These are phyloP conservation scores for Boletellus emodensis DNA, from an alignment of 768 basidiomycete genomes.

Conservation along the genomic window DNA sequence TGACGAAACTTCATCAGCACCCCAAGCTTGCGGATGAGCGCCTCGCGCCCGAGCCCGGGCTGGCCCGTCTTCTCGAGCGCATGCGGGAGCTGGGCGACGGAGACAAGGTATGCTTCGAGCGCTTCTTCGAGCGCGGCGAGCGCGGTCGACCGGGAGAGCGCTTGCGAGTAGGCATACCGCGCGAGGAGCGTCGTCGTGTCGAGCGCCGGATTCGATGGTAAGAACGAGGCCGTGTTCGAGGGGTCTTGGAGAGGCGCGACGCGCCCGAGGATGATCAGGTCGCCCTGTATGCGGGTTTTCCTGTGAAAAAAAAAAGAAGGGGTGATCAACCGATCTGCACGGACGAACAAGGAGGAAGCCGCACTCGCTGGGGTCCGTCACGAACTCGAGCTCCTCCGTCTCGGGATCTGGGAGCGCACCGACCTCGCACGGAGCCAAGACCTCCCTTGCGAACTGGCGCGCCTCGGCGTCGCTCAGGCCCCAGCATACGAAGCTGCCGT, in stretches of 20 bases:
- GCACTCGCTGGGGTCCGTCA: conserved; percentile 85
- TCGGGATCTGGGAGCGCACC: conserved; percentile 64
- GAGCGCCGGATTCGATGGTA: conserved; percentile 49
- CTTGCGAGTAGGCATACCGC: conserved; percentile 89
- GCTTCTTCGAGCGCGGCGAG: conserved; percentile 84
- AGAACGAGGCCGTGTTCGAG: conserved; percentile 40
- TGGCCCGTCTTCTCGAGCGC: conserved; percentile 75
- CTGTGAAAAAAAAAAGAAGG: conserved; percentile 36
- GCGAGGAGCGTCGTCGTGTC: conserved; percentile 74
- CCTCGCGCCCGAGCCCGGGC: conserved; percentile 75
- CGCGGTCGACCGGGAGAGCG: conserved; percentile 83
- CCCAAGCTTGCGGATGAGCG: conserved; percentile 89
- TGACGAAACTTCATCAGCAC: conserved; percentile 90
- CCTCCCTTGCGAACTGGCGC: conserved; percentile 56
- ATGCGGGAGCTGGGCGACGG: conserved; percentile 76
- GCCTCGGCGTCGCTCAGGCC: conserved; percentile 77
- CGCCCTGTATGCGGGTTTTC: conserved; percentile 83
- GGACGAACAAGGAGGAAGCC: neutral
- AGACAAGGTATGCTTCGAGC: conserved; percentile 77
- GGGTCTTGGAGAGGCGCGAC: conserved; percentile 55
- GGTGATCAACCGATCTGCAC: conserved; percentile 1
- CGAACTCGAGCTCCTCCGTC: conserved; percentile 90
- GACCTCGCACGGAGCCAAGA: conserved; percentile 61
- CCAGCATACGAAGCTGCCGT: conserved; percentile 90
- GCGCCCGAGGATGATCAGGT: conserved; percentile 84